These are phyloP conservation scores for Odontarrhena argentea DNA, from an alignment of 345 rosid species.

Conservation along the genomic window DNA sequence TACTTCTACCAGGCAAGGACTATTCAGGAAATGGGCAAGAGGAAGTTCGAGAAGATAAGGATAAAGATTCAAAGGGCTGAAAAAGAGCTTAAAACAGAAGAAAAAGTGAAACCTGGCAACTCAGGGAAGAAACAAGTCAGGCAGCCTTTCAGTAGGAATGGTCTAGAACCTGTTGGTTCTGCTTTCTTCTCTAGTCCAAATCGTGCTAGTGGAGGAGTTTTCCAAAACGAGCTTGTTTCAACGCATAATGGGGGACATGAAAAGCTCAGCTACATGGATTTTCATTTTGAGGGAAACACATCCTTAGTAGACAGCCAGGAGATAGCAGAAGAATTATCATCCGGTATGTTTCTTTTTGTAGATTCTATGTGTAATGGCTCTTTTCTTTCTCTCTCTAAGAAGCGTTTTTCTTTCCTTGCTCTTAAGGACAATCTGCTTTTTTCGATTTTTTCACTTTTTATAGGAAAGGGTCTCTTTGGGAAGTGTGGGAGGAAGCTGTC, in stretches of 20 bases:
- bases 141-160: conserved; percentile 52
- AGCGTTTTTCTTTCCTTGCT: not conserved
- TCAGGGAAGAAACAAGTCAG: conserved; percentile 58
- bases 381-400: conserved; percentile 15
- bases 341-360: conserved; percentile 50
- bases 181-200: conserved; percentile 68
- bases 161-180: conserved; percentile 57
- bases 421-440: not conserved
- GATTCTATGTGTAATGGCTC: conserved; percentile 6
- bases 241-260: conserved; percentile 53
- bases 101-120: conserved; percentile 46
- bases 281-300: conserved; percentile 51
- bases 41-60: conserved; percentile 70
- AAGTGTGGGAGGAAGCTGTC: conserved; percentile 60
- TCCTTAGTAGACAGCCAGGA: conserved; percentile 55
- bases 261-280: conserved; percentile 51
- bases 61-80: conserved; percentile 52
- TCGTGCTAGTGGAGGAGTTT: conserved; percentile 58
- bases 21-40: conserved; percentile 73
- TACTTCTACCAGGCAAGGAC: conserved; percentile 58
- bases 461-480: conserved; percentile 59
- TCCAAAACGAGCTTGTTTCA: conserved; percentile 48
- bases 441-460: not conserved
- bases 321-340: conserved; percentile 70
- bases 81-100: conserved; percentile 58